phyloP scores from a whole-genome alignment of 2,329 filamentous ascomycete genomes.

The Ophiostoma novo-ulmi region DNA sequence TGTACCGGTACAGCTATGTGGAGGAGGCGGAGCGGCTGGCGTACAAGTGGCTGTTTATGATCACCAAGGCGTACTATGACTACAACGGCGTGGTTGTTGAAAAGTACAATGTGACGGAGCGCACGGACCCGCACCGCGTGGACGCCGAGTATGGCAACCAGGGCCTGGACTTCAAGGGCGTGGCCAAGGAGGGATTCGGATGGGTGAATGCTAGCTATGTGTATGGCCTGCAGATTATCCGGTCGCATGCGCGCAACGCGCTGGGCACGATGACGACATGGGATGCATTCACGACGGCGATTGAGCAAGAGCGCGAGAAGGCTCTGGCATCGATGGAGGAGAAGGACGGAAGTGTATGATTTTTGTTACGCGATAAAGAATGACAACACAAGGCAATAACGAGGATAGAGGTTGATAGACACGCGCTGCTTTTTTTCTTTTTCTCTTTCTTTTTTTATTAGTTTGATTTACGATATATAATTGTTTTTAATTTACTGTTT shows the following conservation, averaged over 20 bases:
- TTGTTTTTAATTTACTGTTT: background rate
- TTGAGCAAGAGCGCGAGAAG: constrained; percentile 51
- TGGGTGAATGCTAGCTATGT: constrained; percentile 99
- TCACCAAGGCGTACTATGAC: constrained; percentile 96
- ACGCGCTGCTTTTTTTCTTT: background rate
- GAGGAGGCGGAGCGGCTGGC: constrained; percentile 84
- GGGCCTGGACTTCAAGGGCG: constrained; percentile 89
- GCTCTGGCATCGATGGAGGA: constrained; percentile 43
- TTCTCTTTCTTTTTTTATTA: background rate
- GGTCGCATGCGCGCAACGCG: constrained; percentile 81
- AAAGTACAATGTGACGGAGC: constrained; percentile 94
- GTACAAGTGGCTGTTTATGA: constrained; percentile 98
- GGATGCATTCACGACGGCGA: constrained; percentile 70
- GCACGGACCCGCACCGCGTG: constrained; percentile 85
- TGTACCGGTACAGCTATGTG: constrained; percentile 85
- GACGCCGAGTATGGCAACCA: constrained; percentile 98
- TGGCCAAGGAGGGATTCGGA: constrained; percentile 95
- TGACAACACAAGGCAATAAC: background rate
- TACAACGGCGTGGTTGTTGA: constrained; percentile 98
- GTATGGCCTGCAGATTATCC: constrained; percentile 82
- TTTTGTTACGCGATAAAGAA: background rate
- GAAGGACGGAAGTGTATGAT: background rate
- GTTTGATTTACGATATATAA: background rate
- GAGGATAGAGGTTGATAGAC: background rate
- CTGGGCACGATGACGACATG: constrained; percentile 84